A percentile compares a stretch with the other conserved stretches of the same genome.
phyloP scores from a whole-genome alignment of 177 flowering plant genomes.

The Vitis hybrid region DNA sequence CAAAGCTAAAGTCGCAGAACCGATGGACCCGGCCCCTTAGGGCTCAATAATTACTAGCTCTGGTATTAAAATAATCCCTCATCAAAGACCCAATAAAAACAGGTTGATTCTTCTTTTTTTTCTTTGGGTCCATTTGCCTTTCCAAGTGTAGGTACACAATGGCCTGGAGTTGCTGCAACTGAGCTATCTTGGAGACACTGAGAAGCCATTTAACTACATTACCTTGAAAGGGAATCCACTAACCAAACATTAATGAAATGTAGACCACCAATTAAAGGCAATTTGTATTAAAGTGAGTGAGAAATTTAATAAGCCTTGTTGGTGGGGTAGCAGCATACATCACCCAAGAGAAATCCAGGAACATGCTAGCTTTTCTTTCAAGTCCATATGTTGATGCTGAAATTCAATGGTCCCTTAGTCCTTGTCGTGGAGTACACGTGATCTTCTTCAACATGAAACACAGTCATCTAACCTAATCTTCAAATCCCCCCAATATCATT shows the following conservation, averaged over 20 bases:
- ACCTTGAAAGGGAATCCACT: constrained; percentile 24
- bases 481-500: not conserved
- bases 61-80: constrained; percentile 5
- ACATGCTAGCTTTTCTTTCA: constrained; percentile 16
- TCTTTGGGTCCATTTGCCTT: constrained; percentile 8
- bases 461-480: constrained; percentile 13
- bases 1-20: constrained; percentile 21
- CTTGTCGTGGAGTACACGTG: constrained; percentile 24
- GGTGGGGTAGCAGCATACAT: constrained; percentile 12
- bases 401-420: constrained; percentile 11
- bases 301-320: constrained; percentile 4
- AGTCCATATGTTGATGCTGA: constrained; percentile 13
- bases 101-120: constrained; percentile 15
- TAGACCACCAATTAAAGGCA: constrained; percentile 27
- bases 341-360: constrained; percentile 8
- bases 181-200: not conserved
- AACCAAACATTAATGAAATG: constrained; percentile 23
- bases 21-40: constrained; percentile 10
- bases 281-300: not conserved
- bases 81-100: constrained; percentile 1
- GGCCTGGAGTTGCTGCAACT: constrained; percentile 1
- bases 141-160: constrained; percentile 10
- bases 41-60: constrained; percentile 23
- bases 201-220: constrained; percentile 13
- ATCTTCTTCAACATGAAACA: not conserved